These are phyloP conservation scores for Saturnispora besseyi DNA, from an alignment of 805 yeast genomes.

Conservation along the genomic window DNA sequence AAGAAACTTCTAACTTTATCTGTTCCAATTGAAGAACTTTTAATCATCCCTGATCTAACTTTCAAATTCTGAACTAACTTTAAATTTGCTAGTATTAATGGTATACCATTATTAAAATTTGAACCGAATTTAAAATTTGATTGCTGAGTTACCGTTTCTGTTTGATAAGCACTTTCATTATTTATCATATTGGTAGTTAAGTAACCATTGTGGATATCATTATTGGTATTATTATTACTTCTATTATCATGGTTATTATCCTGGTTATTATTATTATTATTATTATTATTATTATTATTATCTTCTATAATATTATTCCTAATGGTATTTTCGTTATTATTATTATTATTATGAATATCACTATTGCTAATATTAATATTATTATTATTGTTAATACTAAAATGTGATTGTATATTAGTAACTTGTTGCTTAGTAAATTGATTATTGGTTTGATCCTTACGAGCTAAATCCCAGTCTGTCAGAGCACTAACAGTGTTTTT, in stretches of 20 bases:
- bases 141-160: background rate
- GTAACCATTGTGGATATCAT: background rate
- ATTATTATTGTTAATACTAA: no score
- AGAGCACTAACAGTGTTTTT: background rate
- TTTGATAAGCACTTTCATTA: background rate
- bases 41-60: background rate
- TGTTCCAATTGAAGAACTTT: background rate
- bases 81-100: constrained; percentile 1
- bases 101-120: background rate
- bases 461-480: background rate
- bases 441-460: background rate
- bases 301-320: no score
- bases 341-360: no score
- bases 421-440: background rate
- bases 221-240: background rate
- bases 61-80: background rate
- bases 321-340: no score
- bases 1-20: constrained; percentile 7
- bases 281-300: no score
- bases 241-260: no score
- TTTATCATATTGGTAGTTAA: background rate
- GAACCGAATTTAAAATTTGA: background rate
- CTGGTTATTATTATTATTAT: no score
- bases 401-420: no score
- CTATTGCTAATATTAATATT: no score